Percentiles rank a stretch among this genome's conserved stretches.
Conservation (phyloP, 2,329 filamentous ascomycete species). For the Aureobasidium sp. region DNA sequence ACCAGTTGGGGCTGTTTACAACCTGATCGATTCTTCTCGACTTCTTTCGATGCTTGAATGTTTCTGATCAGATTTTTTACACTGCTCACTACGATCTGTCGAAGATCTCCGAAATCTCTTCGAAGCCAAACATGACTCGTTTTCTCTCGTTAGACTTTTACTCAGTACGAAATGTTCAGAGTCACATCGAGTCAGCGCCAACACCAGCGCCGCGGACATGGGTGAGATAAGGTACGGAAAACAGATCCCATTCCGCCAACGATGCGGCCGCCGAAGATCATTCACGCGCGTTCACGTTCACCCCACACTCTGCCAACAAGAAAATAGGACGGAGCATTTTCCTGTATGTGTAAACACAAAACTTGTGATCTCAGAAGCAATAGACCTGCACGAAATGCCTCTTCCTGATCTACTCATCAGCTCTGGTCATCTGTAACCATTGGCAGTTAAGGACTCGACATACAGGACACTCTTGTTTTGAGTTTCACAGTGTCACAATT, state of each 20-base stretch:
- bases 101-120: neutral
- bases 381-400: too few species aligned
- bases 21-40: neutral
- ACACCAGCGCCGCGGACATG: neutral
- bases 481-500: neutral
- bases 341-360: neutral
- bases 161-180: neutral
- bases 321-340: neutral
- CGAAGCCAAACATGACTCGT: neutral
- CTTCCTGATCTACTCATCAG: too few species aligned
- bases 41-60: neutral
- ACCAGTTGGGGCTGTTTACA: neutral
- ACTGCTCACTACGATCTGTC: too few species aligned
- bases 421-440: neutral
- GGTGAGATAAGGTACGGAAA: neutral
- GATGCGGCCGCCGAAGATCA: neutral
- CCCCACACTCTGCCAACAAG: neutral
- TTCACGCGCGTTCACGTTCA: neutral
- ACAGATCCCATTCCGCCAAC: neutral
- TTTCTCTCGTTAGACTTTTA: neutral
- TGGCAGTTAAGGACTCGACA: neutral
- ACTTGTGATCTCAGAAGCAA: neutral
- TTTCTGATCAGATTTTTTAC: too few species aligned
- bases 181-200: neutral
- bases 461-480: neutral